Evolutionary conservation across 2,329 filamentous ascomycete species (phyloP), one percentile per base, ranked within the genome.

Genomic region (Magnaporthiopsis rhizophila): DNA sequence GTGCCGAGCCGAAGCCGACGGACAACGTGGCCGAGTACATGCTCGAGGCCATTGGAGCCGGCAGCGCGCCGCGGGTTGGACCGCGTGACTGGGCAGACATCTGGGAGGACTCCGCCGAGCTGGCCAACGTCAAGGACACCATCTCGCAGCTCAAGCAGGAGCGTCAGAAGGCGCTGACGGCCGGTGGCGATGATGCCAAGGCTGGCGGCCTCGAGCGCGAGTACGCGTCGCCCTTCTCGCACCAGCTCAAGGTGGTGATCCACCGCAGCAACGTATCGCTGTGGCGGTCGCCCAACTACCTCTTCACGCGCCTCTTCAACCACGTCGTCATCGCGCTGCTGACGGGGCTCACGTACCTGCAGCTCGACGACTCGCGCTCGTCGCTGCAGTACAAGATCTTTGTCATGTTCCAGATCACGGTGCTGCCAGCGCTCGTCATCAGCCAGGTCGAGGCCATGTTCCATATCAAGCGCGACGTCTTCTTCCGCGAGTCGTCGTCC

Each of bases 271-370:
- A 92, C 74, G 79, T 91, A 3, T 83, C 90, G 0, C 94, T 90
- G 79, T 97, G 91, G 91, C 84, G 92, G 58, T 90, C 89, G 2
- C 90, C 90, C 50, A 92, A 96, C 78, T 97, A 97, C 74, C 87
- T 92, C 63, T 95, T 96, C 75, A 96, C 92, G 0, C 86, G 92
- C 24, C 79, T 96, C 24, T 96, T 94, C 80, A 93, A 90, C 72
- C 92, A 96, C 73, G 79, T 94, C 66, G 84, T 87, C 66, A 90
- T 96, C 68, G 88, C 90, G 1, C 72, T 96, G 18, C 78, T 96
- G 64, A 91, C 89, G 0, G 92, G 92, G 69, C 81, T 96, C 15
- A 89, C 89, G 45, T 97, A 89, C 74, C 80, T 96, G 61, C 84
- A 91, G 66, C 84, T 96, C 11, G 87, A 94, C 72, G 77, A 92